A percentile compares a stretch with the other conserved stretches of the same genome.
Evolutionary conservation across 345 rosid genomes (phyloP).

Genomic region (Excoecaria cochinchinensis): DNA sequence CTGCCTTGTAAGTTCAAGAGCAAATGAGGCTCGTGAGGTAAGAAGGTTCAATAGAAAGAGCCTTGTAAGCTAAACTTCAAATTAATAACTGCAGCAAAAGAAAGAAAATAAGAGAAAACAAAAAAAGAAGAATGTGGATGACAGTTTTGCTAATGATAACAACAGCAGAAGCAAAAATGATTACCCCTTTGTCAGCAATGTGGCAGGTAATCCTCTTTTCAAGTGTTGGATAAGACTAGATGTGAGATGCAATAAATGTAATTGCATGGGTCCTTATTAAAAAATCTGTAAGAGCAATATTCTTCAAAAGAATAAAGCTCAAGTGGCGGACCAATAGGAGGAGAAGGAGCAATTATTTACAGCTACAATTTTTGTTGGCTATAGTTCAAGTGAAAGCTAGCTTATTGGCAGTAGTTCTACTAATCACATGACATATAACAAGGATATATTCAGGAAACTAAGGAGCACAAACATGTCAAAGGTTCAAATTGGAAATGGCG

Average conservation of each 20-base stretch:
- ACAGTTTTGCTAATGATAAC: too few species aligned
- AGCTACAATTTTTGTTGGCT: not conserved
- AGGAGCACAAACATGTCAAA: not conserved
- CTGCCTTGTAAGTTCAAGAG: not conserved
- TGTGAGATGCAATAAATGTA: too few species aligned
- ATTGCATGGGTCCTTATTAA: too few species aligned
- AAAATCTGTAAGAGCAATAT: not conserved
- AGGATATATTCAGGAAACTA: too few species aligned
- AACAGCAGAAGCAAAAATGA: too few species aligned
- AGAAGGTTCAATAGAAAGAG: not conserved
- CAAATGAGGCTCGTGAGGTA: not conserved
- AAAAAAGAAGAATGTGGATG: too few species aligned
- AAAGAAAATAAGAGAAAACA: not conserved
- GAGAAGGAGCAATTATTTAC: not conserved
- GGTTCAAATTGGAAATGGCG: too few species aligned
- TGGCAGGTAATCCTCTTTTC: too few species aligned
- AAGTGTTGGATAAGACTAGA: too few species aligned
- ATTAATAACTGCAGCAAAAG: not conserved
- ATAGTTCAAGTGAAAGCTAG: not conserved
- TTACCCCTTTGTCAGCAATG: too few species aligned
- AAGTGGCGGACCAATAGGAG: not conserved
- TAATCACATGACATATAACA: not conserved
- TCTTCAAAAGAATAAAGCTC: not conserved
- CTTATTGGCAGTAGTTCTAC: not conserved
- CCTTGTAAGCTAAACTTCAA: not conserved